Base-by-base conservation (phyloP, 192 early-diverging fungal genomes). In the Lunasporangiospora selenospora region DNA sequence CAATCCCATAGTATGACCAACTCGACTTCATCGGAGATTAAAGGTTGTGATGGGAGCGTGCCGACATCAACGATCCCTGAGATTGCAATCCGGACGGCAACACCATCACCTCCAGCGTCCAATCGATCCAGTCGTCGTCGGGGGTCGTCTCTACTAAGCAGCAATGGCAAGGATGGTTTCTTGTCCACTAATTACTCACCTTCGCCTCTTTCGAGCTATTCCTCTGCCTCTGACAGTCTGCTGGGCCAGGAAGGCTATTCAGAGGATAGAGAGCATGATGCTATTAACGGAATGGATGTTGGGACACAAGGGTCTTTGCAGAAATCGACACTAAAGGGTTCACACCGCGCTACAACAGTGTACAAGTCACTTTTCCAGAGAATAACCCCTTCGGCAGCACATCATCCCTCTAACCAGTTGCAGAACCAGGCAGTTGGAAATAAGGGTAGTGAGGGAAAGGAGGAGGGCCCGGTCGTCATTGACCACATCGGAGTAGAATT, bases 401-500 rank as follows among this genome's bases (percentile, higher is more conserved):
- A n/a, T n/a, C n/a, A n/a, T n/a, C 34, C 34, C 24, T 26, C 21
- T 13, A 3, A 26, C 8, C 30, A 31, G 41, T 43, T 43, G 15
- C 41, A 19, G 42, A 8, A 18, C 18, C n/a, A n/a, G n/a, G n/a
- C n/a, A n/a, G n/a, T n/a, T 1, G n/a, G 9, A 15, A 27, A 19
- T 1, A 13, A 16, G 24, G 21, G n/a, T n/a, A n/a, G 5, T 16
- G 32, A 9, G 15, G 44, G 3, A n/a, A 29, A 37, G 1, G 30
- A 16, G 16, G 10, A 37, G 8, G 39, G 43, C n/a, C n/a, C n/a
- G 6, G 43, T 9, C 1, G 9, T 69, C 8, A 43, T 39, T 5
- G 58, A 69, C 24, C 38, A 50, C 27, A 56, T 62, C 21, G 53
- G 53, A 6, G 41, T 44, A 4, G 29, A 57, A 31, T 57, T 71